These are phyloP conservation scores for Liquidambar formosana DNA, from an alignment of 164 flowering plant species.

Conservation along the genomic window DNA sequence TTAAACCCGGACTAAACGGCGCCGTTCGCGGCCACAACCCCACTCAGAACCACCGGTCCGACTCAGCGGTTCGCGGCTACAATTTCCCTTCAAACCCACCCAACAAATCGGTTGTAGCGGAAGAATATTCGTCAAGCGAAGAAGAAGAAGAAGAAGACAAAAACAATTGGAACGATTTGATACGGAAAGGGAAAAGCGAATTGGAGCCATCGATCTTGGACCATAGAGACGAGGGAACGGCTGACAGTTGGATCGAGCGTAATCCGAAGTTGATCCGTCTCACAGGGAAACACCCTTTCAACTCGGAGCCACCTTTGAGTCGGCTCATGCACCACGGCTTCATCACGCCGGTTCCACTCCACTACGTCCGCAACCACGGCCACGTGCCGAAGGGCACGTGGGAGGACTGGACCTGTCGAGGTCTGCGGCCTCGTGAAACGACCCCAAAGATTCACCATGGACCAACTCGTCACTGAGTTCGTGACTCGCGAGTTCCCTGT, in stretches of 20 bases:
- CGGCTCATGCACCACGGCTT: slow-evolving; percentile 92
- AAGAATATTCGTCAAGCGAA: slow-evolving; percentile 29
- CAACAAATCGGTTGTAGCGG: slow-evolving; percentile 2
- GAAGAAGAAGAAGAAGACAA: slow-evolving; percentile 50
- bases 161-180: slow-evolving; percentile 12
- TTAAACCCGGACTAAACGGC: slow-evolving; percentile 36
- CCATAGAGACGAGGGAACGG: slow-evolving; percentile 63
- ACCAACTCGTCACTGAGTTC: slow-evolving; percentile 67
- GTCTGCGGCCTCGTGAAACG: slow-evolving; percentile 71
- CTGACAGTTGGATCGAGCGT: slow-evolving; percentile 82
- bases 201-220: slow-evolving; percentile 60
- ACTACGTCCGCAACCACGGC: slow-evolving; percentile 98
- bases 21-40: slow-evolving; percentile 36
- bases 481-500: slow-evolving; percentile 66
- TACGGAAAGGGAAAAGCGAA: slow-evolving; percentile 38
- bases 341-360: slow-evolving; percentile 89
- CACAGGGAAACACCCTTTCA: slow-evolving; percentile 97
- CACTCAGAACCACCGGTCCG: slow-evolving; percentile 28
- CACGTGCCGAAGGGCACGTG: slow-evolving; percentile 68
- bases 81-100: slow-evolving; percentile 12
- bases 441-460: slow-evolving; percentile 73
- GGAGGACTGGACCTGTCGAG: slow-evolving; percentile 87
- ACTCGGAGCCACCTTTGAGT: slow-evolving; percentile 72
- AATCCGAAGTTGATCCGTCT: slow-evolving; percentile 76
- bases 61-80: slow-evolving; percentile 35